These are phyloP conservation scores for Leccinum rimulosum DNA, from an alignment of 768 basidiomycete genomes.

Conservation along the genomic window DNA sequence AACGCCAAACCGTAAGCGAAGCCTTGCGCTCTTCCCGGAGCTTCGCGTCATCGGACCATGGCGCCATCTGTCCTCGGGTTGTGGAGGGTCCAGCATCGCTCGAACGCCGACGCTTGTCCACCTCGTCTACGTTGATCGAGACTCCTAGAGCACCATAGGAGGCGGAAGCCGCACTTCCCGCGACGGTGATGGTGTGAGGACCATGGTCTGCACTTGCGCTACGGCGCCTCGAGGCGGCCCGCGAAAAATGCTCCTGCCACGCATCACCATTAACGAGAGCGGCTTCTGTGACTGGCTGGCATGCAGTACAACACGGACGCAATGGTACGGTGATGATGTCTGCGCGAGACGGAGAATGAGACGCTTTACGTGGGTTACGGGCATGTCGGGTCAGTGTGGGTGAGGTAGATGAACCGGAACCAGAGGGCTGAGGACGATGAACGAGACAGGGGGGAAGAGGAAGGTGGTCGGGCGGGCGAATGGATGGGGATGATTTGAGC, in stretches of 20 bases:
- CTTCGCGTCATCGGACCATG: conserved; percentile 1
- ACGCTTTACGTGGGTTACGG: conserved; percentile 21
- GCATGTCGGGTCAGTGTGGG: conserved; percentile 8
- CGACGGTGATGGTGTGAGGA: conserved; percentile 27
- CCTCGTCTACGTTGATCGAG: conserved; percentile 59
- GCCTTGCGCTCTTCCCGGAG: not conserved
- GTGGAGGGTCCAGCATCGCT: conserved; percentile 29
- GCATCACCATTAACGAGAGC: conserved; percentile 50
- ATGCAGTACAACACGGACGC: conserved; percentile 68
- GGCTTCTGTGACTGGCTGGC: conserved; percentile 57
- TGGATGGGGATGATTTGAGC: conserved; percentile 39
- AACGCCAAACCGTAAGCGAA: not conserved
- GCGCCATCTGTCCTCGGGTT: not conserved
- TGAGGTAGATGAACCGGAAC: not conserved
- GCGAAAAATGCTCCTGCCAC: conserved; percentile 64
- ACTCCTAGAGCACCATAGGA: conserved; percentile 23
- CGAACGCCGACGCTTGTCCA: conserved; percentile 54
- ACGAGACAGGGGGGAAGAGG: conserved; percentile 57
- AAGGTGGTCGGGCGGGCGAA: conserved; percentile 33
- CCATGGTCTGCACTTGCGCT: conserved; percentile 40
- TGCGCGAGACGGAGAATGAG: conserved; percentile 36
- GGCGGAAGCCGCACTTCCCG: conserved; percentile 32
- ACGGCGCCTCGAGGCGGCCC: conserved; percentile 58
- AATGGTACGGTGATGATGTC: conserved; percentile 58
- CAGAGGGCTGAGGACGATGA: conserved; percentile 36